Base-by-base conservation (phyloP, 768 basidiomycete genomes). In the Glaciozyma martinii region DNA sequence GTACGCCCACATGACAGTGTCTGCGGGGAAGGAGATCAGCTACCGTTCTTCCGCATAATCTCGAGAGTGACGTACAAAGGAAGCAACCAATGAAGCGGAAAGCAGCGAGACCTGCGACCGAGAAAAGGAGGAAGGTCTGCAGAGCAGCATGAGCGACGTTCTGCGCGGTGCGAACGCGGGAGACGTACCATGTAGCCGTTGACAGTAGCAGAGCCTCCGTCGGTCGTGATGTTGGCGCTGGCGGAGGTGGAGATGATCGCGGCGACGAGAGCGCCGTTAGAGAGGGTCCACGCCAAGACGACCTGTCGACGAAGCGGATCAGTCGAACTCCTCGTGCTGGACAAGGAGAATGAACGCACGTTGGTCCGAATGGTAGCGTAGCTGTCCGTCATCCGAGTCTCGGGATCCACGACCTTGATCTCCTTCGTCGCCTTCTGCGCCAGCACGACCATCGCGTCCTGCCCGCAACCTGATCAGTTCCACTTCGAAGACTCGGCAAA, bases 341-440 rank as follows among this genome's bases (percentile, higher is more conserved):
- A 47, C 1, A 47, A 13, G 12, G n/a, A 3, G 19, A 37, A 56
- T 2, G 21, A 83, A 52, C 59, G 43, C 47, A 60, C 62, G 82
- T 94, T 94, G 3, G 94, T 98, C 67, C 94, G 81, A 77, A 97
- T 93, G 10, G 82, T 82, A 68, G 87, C 80, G 75, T 93, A 93
- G 76, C 88, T 90, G 79, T 93, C 90, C 74, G 91, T 88, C 75
- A 90, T 84, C 68, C 23, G 23, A 10, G 86, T 87, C 65, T 78
- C 75, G 37, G 75, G 73, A 75, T 91, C 88, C 0, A 81, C 81
- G 68, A 82, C 86, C 32, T 78, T 73, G 40, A 87, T 86, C 56
- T 77, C 82, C 76, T 88, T 88, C 4, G 88, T 87, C 32, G 89
- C 80, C 76, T 92, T 91, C 16, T 83, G 83, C 21, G 82, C 81